phyloP scores from a whole-genome alignment of 2,329 filamentous ascomycete species.

The Alternaria burnsii region DNA sequence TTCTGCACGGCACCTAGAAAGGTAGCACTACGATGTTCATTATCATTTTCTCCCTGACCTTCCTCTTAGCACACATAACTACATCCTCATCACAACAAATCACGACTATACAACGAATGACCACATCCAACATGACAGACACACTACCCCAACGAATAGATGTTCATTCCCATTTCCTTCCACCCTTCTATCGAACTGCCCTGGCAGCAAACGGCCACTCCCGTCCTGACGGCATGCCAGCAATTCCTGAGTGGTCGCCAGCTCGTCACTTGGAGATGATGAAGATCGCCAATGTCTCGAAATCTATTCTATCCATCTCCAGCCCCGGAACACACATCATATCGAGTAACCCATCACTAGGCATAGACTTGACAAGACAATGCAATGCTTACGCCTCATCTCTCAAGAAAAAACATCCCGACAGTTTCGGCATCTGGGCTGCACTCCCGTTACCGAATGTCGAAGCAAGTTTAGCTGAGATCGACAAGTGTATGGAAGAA shows the following conservation, averaged over 20 bases:
- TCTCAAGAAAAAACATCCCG: conserved; percentile 49
- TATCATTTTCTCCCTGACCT: background rate
- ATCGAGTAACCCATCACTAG: conserved; percentile 49
- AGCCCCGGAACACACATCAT: conserved; percentile 62
- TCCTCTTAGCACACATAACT: background rate
- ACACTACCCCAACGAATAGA: conserved; percentile 53
- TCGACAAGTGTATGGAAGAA: conserved; percentile 54
- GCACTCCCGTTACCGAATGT: conserved; percentile 63
- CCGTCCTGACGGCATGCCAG: conserved; percentile 62
- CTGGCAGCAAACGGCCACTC: conserved; percentile 53
- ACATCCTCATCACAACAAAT: background rate
- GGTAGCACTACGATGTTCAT: background rate
- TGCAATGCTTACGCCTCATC: conserved; percentile 54
- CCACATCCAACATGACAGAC: conserved; percentile 24
- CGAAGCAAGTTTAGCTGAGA: conserved; percentile 57
- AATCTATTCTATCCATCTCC: conserved; percentile 64
- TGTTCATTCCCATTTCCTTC: conserved; percentile 59
- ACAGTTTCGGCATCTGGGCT: conserved; percentile 63
- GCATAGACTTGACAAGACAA: conserved; percentile 50
- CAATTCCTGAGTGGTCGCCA: conserved; percentile 57
- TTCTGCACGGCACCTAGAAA: background rate
- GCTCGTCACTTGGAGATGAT: conserved; percentile 61
- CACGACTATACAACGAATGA: background rate
- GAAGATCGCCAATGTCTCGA: conserved; percentile 58
- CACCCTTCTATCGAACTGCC: conserved; percentile 53